phyloP scores from a whole-genome alignment of 202 grass and related monocot genomes.

The Schoenoplectus tabernaemontani region DNA sequence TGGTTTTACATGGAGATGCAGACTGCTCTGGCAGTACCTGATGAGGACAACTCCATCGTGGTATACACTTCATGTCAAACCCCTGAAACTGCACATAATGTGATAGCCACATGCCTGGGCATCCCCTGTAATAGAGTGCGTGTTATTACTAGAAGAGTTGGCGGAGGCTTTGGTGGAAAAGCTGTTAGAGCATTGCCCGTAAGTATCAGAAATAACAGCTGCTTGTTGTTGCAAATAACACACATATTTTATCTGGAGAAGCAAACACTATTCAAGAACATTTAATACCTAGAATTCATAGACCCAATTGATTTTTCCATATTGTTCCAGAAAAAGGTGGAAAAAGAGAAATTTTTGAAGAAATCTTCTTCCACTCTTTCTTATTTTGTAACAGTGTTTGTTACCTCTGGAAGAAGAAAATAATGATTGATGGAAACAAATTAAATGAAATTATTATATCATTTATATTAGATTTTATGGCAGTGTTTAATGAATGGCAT shows the following conservation, averaged over 20 bases:
- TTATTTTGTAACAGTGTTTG: background rate
- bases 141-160: slow-evolving; percentile 94
- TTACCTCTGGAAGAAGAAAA: background rate
- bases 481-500: background rate
- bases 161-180: slow-evolving; percentile 94
- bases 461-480: background rate
- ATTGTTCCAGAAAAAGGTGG: background rate
- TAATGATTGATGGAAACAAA: background rate
- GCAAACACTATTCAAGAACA: background rate
- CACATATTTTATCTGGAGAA: background rate
- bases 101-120: slow-evolving; percentile 76
- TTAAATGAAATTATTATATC: background rate
- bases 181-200: slow-evolving; percentile 73
- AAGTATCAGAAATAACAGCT: slow-evolving; percentile 28
- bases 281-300: slow-evolving; percentile 4
- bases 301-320: background rate
- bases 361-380: background rate
- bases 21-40: slow-evolving; percentile 76
- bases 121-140: slow-evolving; percentile 73
- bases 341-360: background rate
- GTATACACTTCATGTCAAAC: slow-evolving; percentile 85
- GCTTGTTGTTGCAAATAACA: background rate
- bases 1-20: slow-evolving; percentile 98
- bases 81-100: slow-evolving; percentile 51
- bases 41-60: slow-evolving; percentile 81